Conservation (phyloP, 1,284 basidiomycete genomes). For the Wolfiporia cocos region DNA sequence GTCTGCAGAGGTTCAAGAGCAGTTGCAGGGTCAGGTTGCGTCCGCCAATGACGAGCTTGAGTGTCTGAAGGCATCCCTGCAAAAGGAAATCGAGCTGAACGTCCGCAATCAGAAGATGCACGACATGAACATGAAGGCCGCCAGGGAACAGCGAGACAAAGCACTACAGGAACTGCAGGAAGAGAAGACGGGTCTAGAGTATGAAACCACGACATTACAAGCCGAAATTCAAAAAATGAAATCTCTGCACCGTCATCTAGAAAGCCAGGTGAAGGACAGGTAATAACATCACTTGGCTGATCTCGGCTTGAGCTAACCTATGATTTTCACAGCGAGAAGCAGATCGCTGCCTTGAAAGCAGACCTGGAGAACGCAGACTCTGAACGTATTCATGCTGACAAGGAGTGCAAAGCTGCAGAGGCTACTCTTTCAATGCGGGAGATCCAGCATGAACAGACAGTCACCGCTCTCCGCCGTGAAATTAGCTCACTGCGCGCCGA, state of each 20-base stretch:
- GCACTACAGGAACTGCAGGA: slow-evolving; percentile 30
- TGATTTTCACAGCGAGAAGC: slow-evolving; percentile 36
- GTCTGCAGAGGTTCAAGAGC: slow-evolving; percentile 22
- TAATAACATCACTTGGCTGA: slow-evolving; percentile 1
- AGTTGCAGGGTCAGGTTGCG: slow-evolving; percentile 20
- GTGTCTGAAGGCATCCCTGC: slow-evolving; percentile 27
- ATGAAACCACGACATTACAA: slow-evolving; percentile 48
- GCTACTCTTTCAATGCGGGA: slow-evolving; percentile 55
- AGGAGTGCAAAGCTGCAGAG: slow-evolving; percentile 52
- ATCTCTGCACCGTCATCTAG: slow-evolving; percentile 53
- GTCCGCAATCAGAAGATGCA: slow-evolving; percentile 20
- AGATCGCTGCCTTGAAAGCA: slow-evolving; percentile 35
- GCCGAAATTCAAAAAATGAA: slow-evolving; percentile 58
- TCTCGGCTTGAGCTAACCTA: slow-evolving; percentile 5
- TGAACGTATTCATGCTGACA: slow-evolving; percentile 46
- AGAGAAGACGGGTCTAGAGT: slow-evolving; percentile 45
- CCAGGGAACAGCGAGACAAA: slow-evolving; percentile 22
- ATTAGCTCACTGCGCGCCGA: slow-evolving; percentile 44
- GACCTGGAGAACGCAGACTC: slow-evolving; percentile 41
- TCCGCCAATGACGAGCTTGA: slow-evolving; percentile 20
- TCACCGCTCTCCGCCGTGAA: slow-evolving; percentile 50
- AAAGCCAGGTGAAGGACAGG: slow-evolving; percentile 50
- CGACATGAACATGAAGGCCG: slow-evolving; percentile 19
- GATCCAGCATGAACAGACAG: slow-evolving; percentile 58
- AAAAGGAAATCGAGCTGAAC: slow-evolving; percentile 30